Evolutionary conservation across 257 asterid genomes (phyloP), one percentile per base, ranked within the genome.

Genomic region (Cruciata laevipes): DNA sequence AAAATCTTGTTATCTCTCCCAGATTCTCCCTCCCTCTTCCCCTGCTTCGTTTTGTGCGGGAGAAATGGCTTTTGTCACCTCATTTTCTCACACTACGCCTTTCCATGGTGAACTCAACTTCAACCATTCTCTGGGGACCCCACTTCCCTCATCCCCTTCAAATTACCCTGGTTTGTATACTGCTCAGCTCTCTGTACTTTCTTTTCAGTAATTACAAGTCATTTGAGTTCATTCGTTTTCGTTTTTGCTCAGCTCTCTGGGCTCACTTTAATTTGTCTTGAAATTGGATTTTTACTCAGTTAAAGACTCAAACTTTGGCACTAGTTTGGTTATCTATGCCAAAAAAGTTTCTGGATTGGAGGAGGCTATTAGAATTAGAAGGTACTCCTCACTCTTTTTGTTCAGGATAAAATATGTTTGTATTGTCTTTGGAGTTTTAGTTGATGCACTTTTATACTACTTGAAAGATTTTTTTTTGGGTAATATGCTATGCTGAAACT

Each of bases 281-380:
- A 63, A 17, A 70, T 77, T 71, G 55, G 73, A 60, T 65, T 74
- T 61, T 63, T 40, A 66, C 71, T 71, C 70, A 71, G 74, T 38
- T 78, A 75, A 82, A 83, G 84, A 73, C 69, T 65, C 72, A 4
- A 73, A 80, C 51, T 71, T 65, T 63, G 58, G 67, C 21, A 81
- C 79, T 72, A 71, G 73, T 69, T 75, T 83, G 63, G 79, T 76
- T 73, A 73, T 92, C 81, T 80, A 78, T 49, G 81, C 94, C n/a
- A 92, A 87, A 85, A 81, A 78, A 69, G 47, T 87, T 52, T 87
- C 95, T 5, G 98, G 98, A 53, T 82, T 92, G 83, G 97, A 88
- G 83, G 97, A 92, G 83, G 84, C 93, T 58, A 79, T 92, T 70
- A 80, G 96, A 79, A 89, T 87, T 71, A 70, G 82, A 79, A 89